phyloP scores from a whole-genome alignment of 2,329 filamentous ascomycete species.

The Aaosphaeria arxii region DNA sequence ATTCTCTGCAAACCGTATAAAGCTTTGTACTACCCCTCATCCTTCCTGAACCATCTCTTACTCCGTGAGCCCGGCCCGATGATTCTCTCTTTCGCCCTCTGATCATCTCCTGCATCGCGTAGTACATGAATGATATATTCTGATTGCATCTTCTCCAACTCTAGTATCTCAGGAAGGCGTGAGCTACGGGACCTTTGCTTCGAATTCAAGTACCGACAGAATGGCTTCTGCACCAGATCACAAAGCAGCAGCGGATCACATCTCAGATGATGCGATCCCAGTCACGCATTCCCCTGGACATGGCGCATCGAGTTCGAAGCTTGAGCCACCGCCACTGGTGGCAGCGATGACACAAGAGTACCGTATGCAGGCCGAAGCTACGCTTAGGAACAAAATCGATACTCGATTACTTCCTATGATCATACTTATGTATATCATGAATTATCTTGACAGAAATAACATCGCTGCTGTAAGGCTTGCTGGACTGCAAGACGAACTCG shows the following conservation, averaged over 20 bases:
- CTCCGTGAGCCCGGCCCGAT: not conserved
- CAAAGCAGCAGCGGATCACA: slow-evolving; percentile 18
- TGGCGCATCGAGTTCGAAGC: slow-evolving; percentile 15
- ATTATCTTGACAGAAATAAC: slow-evolving; percentile 69
- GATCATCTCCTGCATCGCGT: not conserved
- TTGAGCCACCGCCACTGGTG: slow-evolving; percentile 32
- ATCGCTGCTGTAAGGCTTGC: slow-evolving; percentile 63
- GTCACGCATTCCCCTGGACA: slow-evolving; percentile 10
- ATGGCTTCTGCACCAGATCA: slow-evolving; percentile 18
- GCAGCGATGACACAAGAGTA: slow-evolving; percentile 50
- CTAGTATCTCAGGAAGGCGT: not conserved
- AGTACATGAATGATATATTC: not conserved
- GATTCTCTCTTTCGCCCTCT: not conserved
- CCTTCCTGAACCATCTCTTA: not conserved
- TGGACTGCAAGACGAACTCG: slow-evolving; percentile 61
- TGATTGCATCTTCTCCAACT: not conserved
- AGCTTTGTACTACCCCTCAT: slow-evolving; percentile 7
- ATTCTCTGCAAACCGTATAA: not conserved
- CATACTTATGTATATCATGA: slow-evolving; percentile 73
- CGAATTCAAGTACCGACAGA: slow-evolving; percentile 1
- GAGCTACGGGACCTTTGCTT: slow-evolving; percentile 11
- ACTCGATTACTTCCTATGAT: slow-evolving; percentile 65
- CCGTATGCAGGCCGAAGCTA: slow-evolving; percentile 53
- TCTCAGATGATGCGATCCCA: slow-evolving; percentile 21
- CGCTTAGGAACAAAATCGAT: slow-evolving; percentile 69